phyloP scores from a whole-genome alignment of 176 grass and related monocot genomes.

The Leersia perrieri region DNA sequence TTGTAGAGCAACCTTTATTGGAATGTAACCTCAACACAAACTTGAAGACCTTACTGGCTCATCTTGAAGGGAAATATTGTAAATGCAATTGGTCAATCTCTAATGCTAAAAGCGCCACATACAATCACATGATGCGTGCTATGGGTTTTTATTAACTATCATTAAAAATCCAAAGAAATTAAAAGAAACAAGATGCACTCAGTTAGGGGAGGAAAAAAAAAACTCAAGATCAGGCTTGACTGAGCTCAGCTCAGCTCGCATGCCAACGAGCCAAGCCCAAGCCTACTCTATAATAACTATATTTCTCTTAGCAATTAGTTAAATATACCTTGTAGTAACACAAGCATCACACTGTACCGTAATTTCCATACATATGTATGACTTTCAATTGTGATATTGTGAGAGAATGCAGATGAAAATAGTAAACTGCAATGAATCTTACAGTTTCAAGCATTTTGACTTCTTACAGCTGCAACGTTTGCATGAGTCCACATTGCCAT shows the following conservation, averaged over 20 bases:
- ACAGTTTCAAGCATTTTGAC: slow-evolving; percentile 99
- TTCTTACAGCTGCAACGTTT: slow-evolving; percentile 99
- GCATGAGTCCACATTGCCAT: slow-evolving; percentile 63
- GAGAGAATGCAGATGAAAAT: background rate
- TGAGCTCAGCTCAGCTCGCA: too few relatives aligned
- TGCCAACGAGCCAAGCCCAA: too few relatives aligned
- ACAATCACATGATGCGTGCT: too few relatives aligned
- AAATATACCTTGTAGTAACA: background rate
- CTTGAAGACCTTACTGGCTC: background rate
- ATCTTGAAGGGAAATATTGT: background rate
- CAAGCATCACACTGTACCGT: background rate
- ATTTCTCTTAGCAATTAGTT: too few relatives aligned
- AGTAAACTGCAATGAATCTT: slow-evolving; percentile 15
- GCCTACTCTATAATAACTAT: too few relatives aligned
- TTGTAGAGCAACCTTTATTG: background rate
- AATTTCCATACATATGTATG: background rate
- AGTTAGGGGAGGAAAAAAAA: too few relatives aligned
- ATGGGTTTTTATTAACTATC: too few relatives aligned
- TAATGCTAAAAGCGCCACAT: background rate
- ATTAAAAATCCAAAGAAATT: background rate
- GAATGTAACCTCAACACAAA: slow-evolving; percentile 3
- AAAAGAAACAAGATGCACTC: background rate
- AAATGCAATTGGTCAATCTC: background rate
- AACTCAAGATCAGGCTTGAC: too few relatives aligned
- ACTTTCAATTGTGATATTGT: background rate